These are phyloP conservation scores for Isoetes taiwanensis DNA, from an alignment of 75 land plant species.

Conservation along the genomic window DNA sequence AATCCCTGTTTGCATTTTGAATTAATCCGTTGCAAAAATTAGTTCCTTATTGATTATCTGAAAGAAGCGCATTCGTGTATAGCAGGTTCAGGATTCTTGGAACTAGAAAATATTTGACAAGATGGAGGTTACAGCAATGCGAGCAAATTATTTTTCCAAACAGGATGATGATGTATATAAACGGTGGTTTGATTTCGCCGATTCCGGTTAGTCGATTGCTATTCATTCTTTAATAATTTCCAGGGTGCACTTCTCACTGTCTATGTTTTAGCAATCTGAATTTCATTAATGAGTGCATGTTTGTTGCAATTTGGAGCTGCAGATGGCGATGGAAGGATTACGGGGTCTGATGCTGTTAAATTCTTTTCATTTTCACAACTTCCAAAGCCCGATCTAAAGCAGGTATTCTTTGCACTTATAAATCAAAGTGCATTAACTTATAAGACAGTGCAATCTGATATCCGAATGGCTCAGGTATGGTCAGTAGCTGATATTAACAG, in stretches of 20 bases:
- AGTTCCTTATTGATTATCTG: no score
- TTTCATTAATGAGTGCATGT: not conserved
- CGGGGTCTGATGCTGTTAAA: constrained; percentile 73
- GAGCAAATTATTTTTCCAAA: constrained; percentile 16
- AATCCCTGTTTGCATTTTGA: no score
- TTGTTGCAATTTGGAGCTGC: not conserved
- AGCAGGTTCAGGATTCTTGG: no score
- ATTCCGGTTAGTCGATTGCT: constrained; percentile 36
- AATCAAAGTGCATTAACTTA: no score
- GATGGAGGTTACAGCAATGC: constrained; percentile 19
- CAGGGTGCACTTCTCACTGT: not conserved
- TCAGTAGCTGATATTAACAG: constrained; percentile 82
- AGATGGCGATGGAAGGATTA: constrained; percentile 91
- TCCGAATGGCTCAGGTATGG: constrained; percentile 53
- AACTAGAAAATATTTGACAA: no score
- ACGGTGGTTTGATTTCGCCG: constrained; percentile 68
- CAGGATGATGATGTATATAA: constrained; percentile 55
- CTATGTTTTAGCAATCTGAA: not conserved
- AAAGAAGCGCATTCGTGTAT: no score
- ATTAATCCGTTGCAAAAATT: no score
- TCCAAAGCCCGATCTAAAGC: constrained; percentile 71
- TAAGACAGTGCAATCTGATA: not conserved
- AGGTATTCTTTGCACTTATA: constrained; percentile 31
- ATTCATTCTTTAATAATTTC: not conserved
- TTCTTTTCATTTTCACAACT: constrained; percentile 71